These are phyloP conservation scores for Fraxinus latifolia DNA, from an alignment of 305 asterid genomes.

Conservation along the genomic window DNA sequence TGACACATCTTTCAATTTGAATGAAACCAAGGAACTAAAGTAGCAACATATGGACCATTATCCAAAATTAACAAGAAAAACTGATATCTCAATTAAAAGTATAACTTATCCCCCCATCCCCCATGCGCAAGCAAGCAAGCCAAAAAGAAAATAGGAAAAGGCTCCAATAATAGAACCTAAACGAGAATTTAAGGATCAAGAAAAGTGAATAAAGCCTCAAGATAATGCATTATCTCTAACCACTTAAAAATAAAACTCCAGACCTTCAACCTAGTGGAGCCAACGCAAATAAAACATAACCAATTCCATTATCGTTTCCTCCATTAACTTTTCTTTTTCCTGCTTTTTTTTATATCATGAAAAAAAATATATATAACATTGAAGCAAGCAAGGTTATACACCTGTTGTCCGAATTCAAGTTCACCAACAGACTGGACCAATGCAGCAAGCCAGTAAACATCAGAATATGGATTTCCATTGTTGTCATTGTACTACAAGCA, in stretches of 20 bases:
- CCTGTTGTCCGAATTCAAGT: slow-evolving; percentile 96
- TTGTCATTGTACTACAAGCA: slow-evolving; percentile 82
- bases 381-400: slow-evolving; percentile 25
- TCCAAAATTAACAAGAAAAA: background rate
- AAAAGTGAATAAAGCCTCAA: background rate
- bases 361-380: background rate
- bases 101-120: background rate
- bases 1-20: background rate
- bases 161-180: background rate
- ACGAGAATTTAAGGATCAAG: background rate
- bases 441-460: slow-evolving; percentile 95
- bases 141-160: background rate
- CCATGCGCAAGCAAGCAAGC: background rate
- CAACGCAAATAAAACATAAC: slow-evolving; percentile 3
- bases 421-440: slow-evolving; percentile 90
- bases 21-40: background rate
- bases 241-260: background rate
- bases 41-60: background rate
- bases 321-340: background rate
- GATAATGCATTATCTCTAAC: background rate
- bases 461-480: slow-evolving; percentile 87
- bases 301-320: background rate
- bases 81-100: background rate
- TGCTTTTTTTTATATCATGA: background rate
- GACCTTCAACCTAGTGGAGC: background rate